These are phyloP conservation scores for Euphorbia celastroides DNA, from an alignment of 441 rosid genomes.

Conservation along the genomic window DNA sequence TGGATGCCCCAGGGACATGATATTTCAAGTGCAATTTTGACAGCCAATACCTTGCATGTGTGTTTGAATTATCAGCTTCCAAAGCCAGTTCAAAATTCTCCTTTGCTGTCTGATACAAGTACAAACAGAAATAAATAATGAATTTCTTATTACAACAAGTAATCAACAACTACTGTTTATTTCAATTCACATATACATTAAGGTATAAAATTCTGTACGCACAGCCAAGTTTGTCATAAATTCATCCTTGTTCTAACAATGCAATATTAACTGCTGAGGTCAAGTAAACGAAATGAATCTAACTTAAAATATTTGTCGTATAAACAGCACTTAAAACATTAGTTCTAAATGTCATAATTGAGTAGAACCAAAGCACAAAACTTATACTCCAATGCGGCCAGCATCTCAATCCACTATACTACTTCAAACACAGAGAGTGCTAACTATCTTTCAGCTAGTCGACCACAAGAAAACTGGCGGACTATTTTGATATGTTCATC, in stretches of 20 bases:
- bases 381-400: not conserved
- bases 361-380: not conserved
- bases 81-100: constrained; percentile 87
- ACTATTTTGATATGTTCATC: not conserved
- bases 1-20: constrained; percentile 76
- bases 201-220: not conserved
- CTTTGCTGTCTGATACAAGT: constrained; percentile 62
- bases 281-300: not conserved
- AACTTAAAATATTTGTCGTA: not conserved
- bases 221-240: not conserved
- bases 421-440: not conserved
- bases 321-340: not conserved
- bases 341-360: not conserved
- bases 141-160: not conserved
- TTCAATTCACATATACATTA: not conserved
- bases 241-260: not conserved
- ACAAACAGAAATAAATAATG: not conserved
- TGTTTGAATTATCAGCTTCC: constrained; percentile 71
- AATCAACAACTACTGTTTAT: not conserved
- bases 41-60: constrained; percentile 86
- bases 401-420: not conserved
- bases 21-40: constrained; percentile 84
- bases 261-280: not conserved
- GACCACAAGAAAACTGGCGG: not conserved
- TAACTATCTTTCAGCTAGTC: not conserved